Percentiles rank a stretch among this genome's conserved stretches.
phyloP scores from a whole-genome alignment of 225 moss, liverwort and hornwort genomes.

The Asterella californica region DNA sequence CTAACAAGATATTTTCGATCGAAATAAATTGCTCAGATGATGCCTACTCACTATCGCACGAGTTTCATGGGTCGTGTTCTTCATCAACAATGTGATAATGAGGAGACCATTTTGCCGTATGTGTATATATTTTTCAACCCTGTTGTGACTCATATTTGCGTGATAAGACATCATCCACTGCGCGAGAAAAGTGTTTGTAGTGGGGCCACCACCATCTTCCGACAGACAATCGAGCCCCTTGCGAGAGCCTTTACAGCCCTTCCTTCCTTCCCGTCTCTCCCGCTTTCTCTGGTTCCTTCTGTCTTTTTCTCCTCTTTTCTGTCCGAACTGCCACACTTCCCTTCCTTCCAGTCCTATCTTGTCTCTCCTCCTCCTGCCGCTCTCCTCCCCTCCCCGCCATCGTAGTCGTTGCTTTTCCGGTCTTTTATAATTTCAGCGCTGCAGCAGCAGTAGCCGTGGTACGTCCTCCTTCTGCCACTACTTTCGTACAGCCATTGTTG shows the following conservation, averaged over 20 bases:
- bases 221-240: background rate
- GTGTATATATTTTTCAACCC: background rate
- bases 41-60: background rate
- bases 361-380: background rate
- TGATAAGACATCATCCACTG: background rate
- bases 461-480: background rate
- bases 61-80: background rate
- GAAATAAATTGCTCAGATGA: background rate
- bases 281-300: background rate
- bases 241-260: background rate
- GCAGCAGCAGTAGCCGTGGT: background rate
- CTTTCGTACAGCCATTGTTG: background rate
- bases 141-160: background rate
- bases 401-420: background rate
- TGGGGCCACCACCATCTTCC: background rate
- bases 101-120: background rate
- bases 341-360: background rate
- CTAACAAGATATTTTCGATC: background rate
- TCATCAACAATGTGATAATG: constrained; percentile 1
- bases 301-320: background rate
- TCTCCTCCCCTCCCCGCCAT: background rate
- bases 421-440: background rate
- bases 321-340: background rate
- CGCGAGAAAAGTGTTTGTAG: background rate
- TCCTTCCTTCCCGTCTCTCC: background rate